Percentiles rank a stretch among this genome's conserved stretches.
Conservation (phyloP, 345 rosid genomes). For the Leavenworthia alabamica region DNA sequence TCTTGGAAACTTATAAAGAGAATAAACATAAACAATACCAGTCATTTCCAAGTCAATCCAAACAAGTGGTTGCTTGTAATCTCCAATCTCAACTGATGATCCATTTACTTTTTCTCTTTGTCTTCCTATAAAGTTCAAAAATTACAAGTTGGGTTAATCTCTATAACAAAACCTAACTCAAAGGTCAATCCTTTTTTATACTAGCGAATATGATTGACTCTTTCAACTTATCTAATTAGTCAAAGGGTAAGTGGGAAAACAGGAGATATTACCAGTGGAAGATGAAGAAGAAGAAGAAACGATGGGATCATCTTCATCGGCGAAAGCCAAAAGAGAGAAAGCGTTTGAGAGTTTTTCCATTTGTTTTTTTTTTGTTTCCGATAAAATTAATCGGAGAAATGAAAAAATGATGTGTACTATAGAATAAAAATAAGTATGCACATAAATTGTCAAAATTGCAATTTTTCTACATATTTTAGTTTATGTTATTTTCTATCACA, state of each 20-base stretch:
- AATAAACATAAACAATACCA: conserved; percentile 36
- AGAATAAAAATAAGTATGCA: too few species aligned
- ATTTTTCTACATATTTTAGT: too few species aligned
- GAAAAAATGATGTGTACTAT: too few species aligned
- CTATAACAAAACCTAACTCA: background rate
- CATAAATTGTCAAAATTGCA: too few species aligned
- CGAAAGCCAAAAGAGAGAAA: conserved; percentile 30
- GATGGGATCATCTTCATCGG: conserved; percentile 30
- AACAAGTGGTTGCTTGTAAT: conserved; percentile 69
- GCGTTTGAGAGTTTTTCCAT: conserved; percentile 35
- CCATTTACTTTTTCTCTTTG: conserved; percentile 17
- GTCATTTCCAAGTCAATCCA: conserved; percentile 98
- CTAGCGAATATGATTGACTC: background rate
- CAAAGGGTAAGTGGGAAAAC: background rate
- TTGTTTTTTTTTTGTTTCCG: background rate
- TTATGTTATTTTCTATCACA: too few species aligned
- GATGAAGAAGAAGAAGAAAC: conserved; percentile 16
- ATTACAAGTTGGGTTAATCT: background rate
- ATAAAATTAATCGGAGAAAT: background rate
- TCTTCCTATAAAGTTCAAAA: background rate
- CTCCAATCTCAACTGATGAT: conserved; percentile 12
- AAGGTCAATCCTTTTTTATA: background rate
- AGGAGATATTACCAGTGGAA: conserved; percentile 16
- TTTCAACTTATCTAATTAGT: background rate
- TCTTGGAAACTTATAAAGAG: background rate